Percentiles rank a stretch among this genome's conserved stretches.
These are phyloP conservation scores for Dryas drummondii DNA, from an alignment of 306 rosid genomes.

Conservation along the genomic window DNA sequence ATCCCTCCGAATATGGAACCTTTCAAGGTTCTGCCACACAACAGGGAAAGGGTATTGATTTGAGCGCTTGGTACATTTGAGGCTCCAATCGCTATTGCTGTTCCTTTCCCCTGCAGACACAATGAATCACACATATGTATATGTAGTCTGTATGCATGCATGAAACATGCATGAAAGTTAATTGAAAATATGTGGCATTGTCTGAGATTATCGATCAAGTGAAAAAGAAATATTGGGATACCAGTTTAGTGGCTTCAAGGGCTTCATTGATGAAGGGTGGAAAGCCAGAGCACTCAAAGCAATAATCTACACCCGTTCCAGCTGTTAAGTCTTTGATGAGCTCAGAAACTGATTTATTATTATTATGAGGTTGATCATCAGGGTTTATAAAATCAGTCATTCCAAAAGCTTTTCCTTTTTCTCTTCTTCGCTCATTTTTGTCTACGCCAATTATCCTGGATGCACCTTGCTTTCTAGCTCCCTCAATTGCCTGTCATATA, in stretches of 20 bases:
- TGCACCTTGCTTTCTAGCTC: conserved; percentile 46
- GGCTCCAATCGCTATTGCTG: conserved; percentile 37
- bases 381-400: conserved; percentile 50
- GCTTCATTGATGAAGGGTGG: conserved; percentile 37
- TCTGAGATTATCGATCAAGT: no score
- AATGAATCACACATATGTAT: no score
- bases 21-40: conserved; percentile 44
- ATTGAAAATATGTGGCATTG: no score
- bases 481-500: conserved; percentile 20
- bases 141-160: no score
- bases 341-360: conserved; percentile 32
- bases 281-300: conserved; percentile 51
- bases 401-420: conserved; percentile 48
- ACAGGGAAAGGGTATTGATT: conserved; percentile 14
- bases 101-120: conserved; percentile 40
- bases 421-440: conserved; percentile 39
- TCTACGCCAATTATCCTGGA: conserved; percentile 49
- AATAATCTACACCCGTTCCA: conserved; percentile 65
- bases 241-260: conserved; percentile 52
- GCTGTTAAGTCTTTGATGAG: conserved; percentile 37
- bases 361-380: background rate
- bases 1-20: conserved; percentile 56
- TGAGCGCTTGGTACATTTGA: conserved; percentile 16
- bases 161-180: no score
- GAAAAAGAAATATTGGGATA: conserved; percentile 2